phyloP scores from a whole-genome alignment of 352 stramenopile genomes.

The Pelagophyceae sp. region DNA sequence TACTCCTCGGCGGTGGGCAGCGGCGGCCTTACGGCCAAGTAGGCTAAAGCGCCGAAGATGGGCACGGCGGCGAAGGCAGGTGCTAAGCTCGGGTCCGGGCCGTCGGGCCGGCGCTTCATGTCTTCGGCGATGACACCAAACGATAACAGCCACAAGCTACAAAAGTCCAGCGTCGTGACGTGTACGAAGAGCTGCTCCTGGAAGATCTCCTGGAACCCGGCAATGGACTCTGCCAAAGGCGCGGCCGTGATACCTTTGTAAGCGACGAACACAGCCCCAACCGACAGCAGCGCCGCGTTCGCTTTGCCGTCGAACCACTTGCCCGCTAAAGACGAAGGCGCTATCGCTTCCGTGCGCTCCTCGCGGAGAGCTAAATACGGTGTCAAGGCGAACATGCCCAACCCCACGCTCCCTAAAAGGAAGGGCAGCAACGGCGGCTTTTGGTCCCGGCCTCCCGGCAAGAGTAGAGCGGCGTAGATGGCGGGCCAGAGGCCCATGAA shows the following conservation, averaged over 20 bases:
- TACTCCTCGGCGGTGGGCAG: too few relatives aligned
- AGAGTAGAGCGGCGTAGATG: constrained; percentile 2
- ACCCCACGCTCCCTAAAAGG: not conserved
- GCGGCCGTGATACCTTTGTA: not conserved
- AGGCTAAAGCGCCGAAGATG: not conserved
- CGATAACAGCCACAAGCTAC: not conserved
- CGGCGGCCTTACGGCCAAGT: too few relatives aligned
- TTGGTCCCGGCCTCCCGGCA: not conserved
- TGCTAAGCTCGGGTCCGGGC: not conserved
- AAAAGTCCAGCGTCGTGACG: constrained; percentile 7
- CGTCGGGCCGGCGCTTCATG: not conserved
- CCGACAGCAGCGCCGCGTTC: not conserved
- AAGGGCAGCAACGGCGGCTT: not conserved
- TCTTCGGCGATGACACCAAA: not conserved
- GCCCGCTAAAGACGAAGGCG: not conserved
- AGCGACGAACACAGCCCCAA: not conserved
- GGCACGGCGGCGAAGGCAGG: not conserved
- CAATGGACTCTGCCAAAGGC: not conserved
- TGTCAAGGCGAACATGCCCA: constrained; percentile 3
- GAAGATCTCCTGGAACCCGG: not conserved
- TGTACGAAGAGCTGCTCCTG: not conserved
- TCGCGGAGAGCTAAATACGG: constrained; percentile 4
- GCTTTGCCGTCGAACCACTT: not conserved
- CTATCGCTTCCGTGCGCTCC: not conserved
- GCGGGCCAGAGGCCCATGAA: not conserved